phyloP scores from a whole-genome alignment of 2,329 filamentous ascomycete genomes.

The Aspergillus pseudoviridinutans region DNA sequence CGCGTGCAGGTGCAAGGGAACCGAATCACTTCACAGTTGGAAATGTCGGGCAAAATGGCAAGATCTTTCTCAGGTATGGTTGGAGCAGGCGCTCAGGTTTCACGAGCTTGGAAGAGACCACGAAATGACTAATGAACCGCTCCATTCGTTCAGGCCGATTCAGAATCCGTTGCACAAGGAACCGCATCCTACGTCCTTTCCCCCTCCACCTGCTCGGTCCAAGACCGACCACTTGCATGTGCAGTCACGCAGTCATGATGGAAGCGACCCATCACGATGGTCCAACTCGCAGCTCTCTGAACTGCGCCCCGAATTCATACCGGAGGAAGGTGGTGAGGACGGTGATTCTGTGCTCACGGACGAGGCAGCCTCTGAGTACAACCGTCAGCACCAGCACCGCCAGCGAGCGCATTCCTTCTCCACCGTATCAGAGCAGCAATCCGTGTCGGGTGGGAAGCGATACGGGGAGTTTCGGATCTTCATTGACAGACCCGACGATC shows the following conservation, averaged over 20 bases:
- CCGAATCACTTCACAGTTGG: conserved; percentile 73
- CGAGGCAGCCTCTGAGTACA: conserved; percentile 18
- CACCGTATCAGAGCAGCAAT: conserved; percentile 62
- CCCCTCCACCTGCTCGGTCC: conserved; percentile 54
- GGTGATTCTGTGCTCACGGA: conserved; percentile 20
- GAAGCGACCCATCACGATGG: conserved; percentile 34
- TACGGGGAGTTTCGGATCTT: conserved; percentile 72
- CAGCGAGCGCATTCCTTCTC: conserved; percentile 72
- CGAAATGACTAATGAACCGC: conserved; percentile 8
- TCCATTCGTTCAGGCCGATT: conserved; percentile 27
- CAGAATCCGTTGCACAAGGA: conserved; percentile 32
- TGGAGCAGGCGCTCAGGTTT: conserved; percentile 8
- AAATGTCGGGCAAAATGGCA: conserved; percentile 78
- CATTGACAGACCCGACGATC: conserved; percentile 67
- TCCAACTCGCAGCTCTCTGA: conserved; percentile 41
- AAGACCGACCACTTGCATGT: conserved; percentile 52
- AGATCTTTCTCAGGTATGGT: conserved; percentile 72
- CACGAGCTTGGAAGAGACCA: conserved; percentile 9
- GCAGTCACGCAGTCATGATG: conserved; percentile 25
- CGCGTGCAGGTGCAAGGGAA: conserved; percentile 58
- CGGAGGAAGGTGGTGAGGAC: conserved; percentile 23
- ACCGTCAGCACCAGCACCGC: conserved; percentile 35
- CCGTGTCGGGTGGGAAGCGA: conserved; percentile 37
- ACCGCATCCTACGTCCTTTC: conserved; percentile 28
- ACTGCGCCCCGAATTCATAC: conserved; percentile 25